phyloP scores from a whole-genome alignment of 345 rosid species.

The Tarenaya hassleriana region DNA sequence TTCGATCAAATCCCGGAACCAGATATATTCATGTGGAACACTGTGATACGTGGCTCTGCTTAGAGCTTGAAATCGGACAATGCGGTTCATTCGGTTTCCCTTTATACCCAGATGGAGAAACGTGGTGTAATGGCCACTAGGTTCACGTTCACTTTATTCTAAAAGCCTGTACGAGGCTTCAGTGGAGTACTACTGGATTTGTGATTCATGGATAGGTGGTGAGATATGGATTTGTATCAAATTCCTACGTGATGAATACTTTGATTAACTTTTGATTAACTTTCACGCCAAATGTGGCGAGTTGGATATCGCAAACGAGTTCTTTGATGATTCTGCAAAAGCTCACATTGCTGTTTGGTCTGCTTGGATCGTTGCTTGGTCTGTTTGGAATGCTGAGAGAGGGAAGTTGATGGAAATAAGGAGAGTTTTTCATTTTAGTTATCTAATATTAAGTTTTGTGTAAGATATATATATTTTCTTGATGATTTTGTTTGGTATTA shows the following conservation, averaged over 20 bases:
- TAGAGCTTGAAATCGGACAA: constrained; percentile 38
- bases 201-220: constrained; percentile 55
- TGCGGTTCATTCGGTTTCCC: constrained; percentile 33
- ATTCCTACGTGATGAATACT: constrained; percentile 49
- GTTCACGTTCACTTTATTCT: constrained; percentile 61
- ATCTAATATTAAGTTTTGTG: no score
- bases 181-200: constrained; percentile 44
- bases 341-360: constrained; percentile 70
- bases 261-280: no score
- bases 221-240: constrained; percentile 45
- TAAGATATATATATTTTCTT: no score
- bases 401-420: constrained; percentile 48
- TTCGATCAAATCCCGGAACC: constrained; percentile 49
- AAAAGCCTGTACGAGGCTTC: constrained; percentile 57
- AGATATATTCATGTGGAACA: constrained; percentile 53
- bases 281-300: constrained; percentile 67
- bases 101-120: constrained; percentile 51
- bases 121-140: constrained; percentile 38
- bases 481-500: no score
- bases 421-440: constrained; percentile 43
- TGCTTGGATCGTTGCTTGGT: constrained; percentile 68
- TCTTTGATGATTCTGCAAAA: constrained; percentile 43
- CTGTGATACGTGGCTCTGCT: constrained; percentile 55
- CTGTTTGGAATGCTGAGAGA: constrained; percentile 67
- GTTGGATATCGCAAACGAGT: constrained; percentile 38